Evolutionary conservation across 306 rosid genomes (phyloP).

Genomic region (Hylodesmum podocarpum): DNA sequence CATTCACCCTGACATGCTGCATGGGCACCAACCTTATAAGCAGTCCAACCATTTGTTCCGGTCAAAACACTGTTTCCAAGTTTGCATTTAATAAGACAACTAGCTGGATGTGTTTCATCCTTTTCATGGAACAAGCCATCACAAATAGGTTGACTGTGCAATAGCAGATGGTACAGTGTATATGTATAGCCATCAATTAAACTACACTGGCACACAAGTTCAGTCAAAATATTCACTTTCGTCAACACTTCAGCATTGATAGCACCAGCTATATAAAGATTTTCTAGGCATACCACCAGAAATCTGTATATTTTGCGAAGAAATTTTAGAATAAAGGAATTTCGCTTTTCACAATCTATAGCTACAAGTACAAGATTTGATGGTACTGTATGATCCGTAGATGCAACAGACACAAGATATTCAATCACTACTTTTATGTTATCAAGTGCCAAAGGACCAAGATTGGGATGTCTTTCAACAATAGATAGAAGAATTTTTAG

Average conservation of each 20-base stretch:
- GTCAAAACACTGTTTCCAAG: neutral
- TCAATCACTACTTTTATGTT: slow-evolving; percentile 23
- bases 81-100: neutral
- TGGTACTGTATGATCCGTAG: slow-evolving; percentile 16
- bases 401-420: slow-evolving; percentile 10
- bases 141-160: slow-evolving; percentile 47
- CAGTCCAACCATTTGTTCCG: slow-evolving; percentile 18
- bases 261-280: slow-evolving; percentile 36
- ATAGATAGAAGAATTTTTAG: slow-evolving; percentile 47
- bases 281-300: slow-evolving; percentile 45
- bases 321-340: slow-evolving; percentile 23
- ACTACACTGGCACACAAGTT: slow-evolving; percentile 45
- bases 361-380: neutral
- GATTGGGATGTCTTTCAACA: slow-evolving; percentile 33
- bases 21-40: slow-evolving; percentile 14
- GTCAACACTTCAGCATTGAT: slow-evolving; percentile 27
- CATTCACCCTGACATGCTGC: slow-evolving; percentile 17
- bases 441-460: slow-evolving; percentile 54
- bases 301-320: slow-evolving; percentile 43
- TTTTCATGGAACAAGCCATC: slow-evolving; percentile 35
- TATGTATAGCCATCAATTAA: slow-evolving; percentile 42
- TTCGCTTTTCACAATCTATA: slow-evolving; percentile 19
- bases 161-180: slow-evolving; percentile 44
- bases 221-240: neutral
- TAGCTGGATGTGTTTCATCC: slow-evolving; percentile 2